Conservation (phyloP, 2,329 filamentous ascomycete genomes). For the Leptographium flavum region DNA sequence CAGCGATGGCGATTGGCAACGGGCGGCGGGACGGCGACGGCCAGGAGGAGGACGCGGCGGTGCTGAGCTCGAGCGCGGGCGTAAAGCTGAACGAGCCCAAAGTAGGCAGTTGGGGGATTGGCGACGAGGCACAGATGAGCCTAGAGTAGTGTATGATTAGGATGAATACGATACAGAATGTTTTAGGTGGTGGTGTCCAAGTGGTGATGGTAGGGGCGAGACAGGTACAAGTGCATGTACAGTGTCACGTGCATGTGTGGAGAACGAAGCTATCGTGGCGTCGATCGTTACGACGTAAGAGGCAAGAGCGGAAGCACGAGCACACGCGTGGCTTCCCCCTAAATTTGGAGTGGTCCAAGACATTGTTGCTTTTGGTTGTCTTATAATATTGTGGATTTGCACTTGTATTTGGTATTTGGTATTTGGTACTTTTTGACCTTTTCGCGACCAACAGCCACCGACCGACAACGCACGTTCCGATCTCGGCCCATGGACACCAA, state of each 20-base stretch:
- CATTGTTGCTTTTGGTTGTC: no score
- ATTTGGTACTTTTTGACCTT: neutral
- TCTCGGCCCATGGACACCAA: neutral
- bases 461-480: neutral
- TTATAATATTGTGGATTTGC: no score
- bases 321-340: neutral
- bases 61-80: slow-evolving; percentile 29
- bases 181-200: no score
- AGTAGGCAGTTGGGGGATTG: slow-evolving; percentile 59
- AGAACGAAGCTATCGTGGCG: no score
- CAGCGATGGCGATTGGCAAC: slow-evolving; percentile 9
- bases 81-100: slow-evolving; percentile 38
- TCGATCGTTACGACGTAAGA: no score
- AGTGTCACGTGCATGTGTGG: no score
- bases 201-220: no score
- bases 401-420: no score
- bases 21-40: slow-evolving; percentile 27
- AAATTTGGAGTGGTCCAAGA: neutral
- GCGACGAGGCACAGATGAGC: slow-evolving; percentile 74
- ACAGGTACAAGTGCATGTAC: no score
- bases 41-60: slow-evolving; percentile 26
- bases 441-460: neutral
- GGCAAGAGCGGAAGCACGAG: no score
- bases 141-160: slow-evolving; percentile 35
- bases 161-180: neutral